phyloP scores from a whole-genome alignment of 1,139 yeast species.

The Protomyces gravidus region DNA sequence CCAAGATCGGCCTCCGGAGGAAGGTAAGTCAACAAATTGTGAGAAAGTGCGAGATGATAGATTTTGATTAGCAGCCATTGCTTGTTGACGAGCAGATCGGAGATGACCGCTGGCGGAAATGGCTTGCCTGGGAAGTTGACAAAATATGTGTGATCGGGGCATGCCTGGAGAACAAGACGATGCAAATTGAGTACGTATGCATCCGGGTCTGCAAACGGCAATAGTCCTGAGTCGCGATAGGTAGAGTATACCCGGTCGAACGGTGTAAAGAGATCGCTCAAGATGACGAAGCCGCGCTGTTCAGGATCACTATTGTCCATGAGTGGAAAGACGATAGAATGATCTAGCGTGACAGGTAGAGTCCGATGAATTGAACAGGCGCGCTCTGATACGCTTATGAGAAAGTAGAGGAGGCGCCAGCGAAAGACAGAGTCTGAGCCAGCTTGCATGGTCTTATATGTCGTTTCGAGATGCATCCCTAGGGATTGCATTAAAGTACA shows the following conservation, averaged over 20 bases:
- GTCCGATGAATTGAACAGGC: conserved; percentile 1
- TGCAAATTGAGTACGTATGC: background rate
- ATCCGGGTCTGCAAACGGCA: conserved; percentile 1
- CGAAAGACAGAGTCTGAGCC: background rate
- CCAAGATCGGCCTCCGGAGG: conserved; percentile 2
- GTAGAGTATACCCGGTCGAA: background rate
- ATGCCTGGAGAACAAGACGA: background rate
- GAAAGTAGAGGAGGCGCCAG: background rate
- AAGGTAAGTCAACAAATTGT: background rate
- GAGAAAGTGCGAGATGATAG: background rate
- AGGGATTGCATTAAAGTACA: background rate
- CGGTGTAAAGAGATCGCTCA: background rate
- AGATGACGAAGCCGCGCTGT: conserved; percentile 1
- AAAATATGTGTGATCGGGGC: background rate
- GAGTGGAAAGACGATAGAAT: background rate
- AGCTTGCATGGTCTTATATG: background rate
- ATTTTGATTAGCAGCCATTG: conserved; percentile 8
- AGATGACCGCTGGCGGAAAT: background rate
- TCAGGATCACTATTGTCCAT: background rate
- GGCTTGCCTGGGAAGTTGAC: background rate
- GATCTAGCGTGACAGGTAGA: conserved; percentile 1
- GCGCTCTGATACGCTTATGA: conserved; percentile 1
- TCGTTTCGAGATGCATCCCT: background rate
- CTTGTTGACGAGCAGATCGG: conserved; percentile 1
- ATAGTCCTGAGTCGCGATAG: conserved; percentile 5